Percentiles rank a stretch among this genome's conserved stretches.
These are phyloP conservation scores for Candida sanyaensis DNA, from an alignment of 1,139 yeast genomes.

Conservation along the genomic window DNA sequence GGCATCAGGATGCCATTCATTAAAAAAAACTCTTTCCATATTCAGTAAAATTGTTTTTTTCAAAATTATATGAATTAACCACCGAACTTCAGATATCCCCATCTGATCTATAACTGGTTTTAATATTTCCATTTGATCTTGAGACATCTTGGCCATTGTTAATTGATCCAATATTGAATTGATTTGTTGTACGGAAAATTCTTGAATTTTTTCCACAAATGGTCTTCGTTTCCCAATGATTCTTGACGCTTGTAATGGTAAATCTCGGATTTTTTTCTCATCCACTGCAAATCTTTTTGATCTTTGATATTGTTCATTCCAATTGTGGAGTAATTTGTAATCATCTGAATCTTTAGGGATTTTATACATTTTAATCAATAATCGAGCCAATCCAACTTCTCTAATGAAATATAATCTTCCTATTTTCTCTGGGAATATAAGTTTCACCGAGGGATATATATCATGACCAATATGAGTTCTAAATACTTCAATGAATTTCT, in stretches of 20 bases:
- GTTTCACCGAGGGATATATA: slow-evolving; percentile 64
- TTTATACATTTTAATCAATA: slow-evolving; percentile 36
- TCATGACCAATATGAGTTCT: slow-evolving; percentile 67
- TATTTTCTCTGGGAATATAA: slow-evolving; percentile 66
- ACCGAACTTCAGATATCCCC: slow-evolving; percentile 66
- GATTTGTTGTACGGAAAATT: slow-evolving; percentile 55
- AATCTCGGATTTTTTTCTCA: slow-evolving; percentile 40
- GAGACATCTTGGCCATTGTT: slow-evolving; percentile 36
- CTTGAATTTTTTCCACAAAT: slow-evolving; percentile 42
- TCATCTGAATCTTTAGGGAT: slow-evolving; percentile 40
- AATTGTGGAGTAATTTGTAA: slow-evolving; percentile 34
- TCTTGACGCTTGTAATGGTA: slow-evolving; percentile 46
- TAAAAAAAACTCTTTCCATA: slow-evolving; percentile 61
- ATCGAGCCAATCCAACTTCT: slow-evolving; percentile 51
- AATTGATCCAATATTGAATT: slow-evolving; percentile 55
- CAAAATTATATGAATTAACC: slow-evolving; percentile 68
- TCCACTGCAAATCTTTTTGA: slow-evolving; percentile 15
- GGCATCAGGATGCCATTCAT: slow-evolving; percentile 85
- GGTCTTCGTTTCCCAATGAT: slow-evolving; percentile 50
- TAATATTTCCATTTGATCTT: slow-evolving; percentile 44
- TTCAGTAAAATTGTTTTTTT: slow-evolving; percentile 59
- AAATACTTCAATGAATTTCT: slow-evolving; percentile 60
- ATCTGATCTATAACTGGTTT: slow-evolving; percentile 54
- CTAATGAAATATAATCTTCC: slow-evolving; percentile 53
- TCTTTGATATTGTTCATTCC: slow-evolving; percentile 41